Percentiles rank a stretch among this genome's conserved stretches.
Evolutionary conservation across 2,329 filamentous ascomycete genomes (phyloP).

Genomic region (Cladophialophora carrionii): DNA sequence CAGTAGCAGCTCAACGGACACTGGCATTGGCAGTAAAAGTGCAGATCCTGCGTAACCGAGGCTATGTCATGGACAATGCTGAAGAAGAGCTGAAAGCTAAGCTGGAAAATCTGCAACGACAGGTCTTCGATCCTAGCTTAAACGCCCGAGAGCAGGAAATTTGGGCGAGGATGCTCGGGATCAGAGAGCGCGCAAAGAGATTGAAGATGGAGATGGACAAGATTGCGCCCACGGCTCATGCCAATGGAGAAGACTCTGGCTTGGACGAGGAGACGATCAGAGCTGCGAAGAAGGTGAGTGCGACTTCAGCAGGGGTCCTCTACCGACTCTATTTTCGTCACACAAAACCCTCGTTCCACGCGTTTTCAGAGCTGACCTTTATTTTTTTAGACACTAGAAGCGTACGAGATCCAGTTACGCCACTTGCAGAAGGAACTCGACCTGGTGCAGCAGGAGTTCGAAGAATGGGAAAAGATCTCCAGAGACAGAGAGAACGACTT

Average conservation of each 20-base stretch:
- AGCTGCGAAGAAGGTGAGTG: constrained; percentile 62
- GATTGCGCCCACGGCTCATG: constrained; percentile 47
- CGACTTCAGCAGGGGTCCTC: not conserved
- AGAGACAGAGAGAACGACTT: constrained; percentile 30
- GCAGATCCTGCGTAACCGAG: constrained; percentile 64
- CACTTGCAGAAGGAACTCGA: constrained; percentile 65
- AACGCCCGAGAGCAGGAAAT: constrained; percentile 66
- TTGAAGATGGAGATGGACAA: constrained; percentile 64
- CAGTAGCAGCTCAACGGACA: constrained; percentile 62
- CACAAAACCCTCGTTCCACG: not conserved
- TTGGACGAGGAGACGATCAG: constrained; percentile 63
- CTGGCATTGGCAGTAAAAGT: constrained; percentile 66
- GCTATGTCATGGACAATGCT: constrained; percentile 66
- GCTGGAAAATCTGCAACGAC: constrained; percentile 60
- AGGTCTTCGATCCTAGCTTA: constrained; percentile 63
- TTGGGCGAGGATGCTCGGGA: constrained; percentile 67
- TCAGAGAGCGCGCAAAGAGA: constrained; percentile 62
- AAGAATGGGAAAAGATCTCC: constrained; percentile 55
- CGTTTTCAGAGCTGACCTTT: not conserved
- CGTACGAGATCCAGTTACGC: constrained; percentile 56
- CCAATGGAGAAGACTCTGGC: constrained; percentile 43
- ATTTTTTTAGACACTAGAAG: constrained; percentile 51
- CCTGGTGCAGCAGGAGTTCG: constrained; percentile 62
- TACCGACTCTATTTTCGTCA: not conserved
- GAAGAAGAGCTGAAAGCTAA: constrained; percentile 68